These are phyloP conservation scores for Colletotrichum falcatum DNA, from an alignment of 2,329 filamentous ascomycete genomes.

Conservation along the genomic window DNA sequence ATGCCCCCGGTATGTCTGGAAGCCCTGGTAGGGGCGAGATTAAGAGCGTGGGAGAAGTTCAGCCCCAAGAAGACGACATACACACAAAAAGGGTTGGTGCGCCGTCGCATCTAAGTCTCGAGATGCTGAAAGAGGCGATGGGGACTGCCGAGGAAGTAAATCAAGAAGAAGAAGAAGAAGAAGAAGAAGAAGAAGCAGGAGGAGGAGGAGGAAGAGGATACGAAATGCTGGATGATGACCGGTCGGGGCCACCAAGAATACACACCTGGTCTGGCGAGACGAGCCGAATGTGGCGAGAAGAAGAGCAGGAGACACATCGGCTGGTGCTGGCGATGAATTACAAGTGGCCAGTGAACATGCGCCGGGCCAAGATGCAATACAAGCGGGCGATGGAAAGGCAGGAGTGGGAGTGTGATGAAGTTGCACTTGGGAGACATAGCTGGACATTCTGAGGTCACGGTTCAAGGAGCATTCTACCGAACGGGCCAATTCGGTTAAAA, in stretches of 20 bases:
- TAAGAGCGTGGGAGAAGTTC: not conserved
- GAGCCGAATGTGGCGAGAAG: not conserved
- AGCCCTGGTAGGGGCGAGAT: too few species aligned
- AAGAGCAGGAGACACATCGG: constrained; percentile 11
- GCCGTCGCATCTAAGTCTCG: not conserved
- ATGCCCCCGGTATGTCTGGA: not conserved
- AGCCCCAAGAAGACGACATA: not conserved
- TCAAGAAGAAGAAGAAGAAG: not conserved
- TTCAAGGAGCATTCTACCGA: not conserved
- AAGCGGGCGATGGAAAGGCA: constrained; percentile 22
- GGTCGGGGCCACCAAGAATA: too few species aligned
- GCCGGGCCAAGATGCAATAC: constrained; percentile 16
- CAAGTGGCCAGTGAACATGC: constrained; percentile 31
- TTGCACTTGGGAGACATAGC: constrained; percentile 35
- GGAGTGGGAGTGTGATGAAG: constrained; percentile 32
- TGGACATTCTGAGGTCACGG: not conserved
- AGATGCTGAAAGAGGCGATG: not conserved
- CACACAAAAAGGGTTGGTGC: too few species aligned
- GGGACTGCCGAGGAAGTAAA: too few species aligned
- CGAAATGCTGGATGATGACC: not conserved
- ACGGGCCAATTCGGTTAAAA: too few species aligned
- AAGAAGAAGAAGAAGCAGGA: too few species aligned
- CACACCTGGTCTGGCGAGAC: not conserved
- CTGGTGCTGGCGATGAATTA: constrained; percentile 13
- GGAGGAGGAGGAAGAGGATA: not conserved